A percentile compares a stretch with the other conserved stretches of the same genome.
These are phyloP conservation scores for Trifolium dubium DNA, from an alignment of 306 rosid genomes.

Conservation along the genomic window DNA sequence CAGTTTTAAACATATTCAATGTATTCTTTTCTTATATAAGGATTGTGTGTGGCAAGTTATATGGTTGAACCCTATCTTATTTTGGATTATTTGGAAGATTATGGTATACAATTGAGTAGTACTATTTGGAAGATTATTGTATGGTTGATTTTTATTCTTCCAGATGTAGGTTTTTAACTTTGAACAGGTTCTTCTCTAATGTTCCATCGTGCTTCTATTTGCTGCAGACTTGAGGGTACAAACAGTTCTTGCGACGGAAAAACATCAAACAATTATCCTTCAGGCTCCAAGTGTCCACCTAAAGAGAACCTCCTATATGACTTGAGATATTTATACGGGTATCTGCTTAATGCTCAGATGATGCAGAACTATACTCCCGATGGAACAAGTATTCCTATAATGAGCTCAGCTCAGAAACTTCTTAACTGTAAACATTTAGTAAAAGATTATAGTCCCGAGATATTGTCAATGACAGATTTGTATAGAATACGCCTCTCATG, in stretches of 20 bases:
- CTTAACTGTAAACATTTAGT: constrained; percentile 68
- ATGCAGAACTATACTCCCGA: neutral
- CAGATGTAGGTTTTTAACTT: neutral
- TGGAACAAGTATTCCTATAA: neutral
- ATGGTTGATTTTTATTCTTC: constrained; percentile 8
- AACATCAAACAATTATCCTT: constrained; percentile 45
- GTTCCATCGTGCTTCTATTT: constrained; percentile 8
- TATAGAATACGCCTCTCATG: constrained; percentile 56
- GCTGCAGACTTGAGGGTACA: constrained; percentile 66
- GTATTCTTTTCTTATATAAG: neutral
- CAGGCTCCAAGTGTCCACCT: constrained; percentile 56
- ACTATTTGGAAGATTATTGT: constrained; percentile 25
- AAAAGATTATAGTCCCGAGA: neutral
- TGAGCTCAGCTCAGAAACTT: constrained; percentile 36
- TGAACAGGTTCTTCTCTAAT: neutral
- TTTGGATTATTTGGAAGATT: constrained; percentile 4
- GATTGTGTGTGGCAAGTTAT: neutral
- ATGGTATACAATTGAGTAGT: constrained; percentile 26
- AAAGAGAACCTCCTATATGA: constrained; percentile 57
- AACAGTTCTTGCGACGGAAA: constrained; percentile 40
- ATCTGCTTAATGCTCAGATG: neutral
- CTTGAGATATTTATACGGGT: neutral
- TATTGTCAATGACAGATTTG: constrained; percentile 38
- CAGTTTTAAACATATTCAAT: neutral
- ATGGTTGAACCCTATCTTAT: neutral